Evolutionary conservation across 2,329 filamentous ascomycete species (phyloP).

Genomic region (Xylariaceae sp.): DNA sequence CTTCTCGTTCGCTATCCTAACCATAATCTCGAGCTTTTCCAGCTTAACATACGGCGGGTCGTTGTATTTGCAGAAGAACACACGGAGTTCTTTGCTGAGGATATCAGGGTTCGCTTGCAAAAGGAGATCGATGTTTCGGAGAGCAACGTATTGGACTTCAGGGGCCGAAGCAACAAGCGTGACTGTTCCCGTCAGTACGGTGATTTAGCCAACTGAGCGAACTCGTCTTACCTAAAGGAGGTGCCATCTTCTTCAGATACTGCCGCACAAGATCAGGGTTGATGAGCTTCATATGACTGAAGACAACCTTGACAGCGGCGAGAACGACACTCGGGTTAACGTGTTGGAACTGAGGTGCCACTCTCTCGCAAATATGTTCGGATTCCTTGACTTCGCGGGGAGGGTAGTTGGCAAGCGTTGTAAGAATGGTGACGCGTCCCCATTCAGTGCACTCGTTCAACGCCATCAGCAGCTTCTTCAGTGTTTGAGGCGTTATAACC

Average conservation of each 20-base stretch:
- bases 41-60: constrained; percentile 97
- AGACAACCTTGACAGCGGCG: constrained; percentile 96
- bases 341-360: constrained; percentile 95
- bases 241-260: constrained; percentile 98
- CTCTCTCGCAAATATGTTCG: constrained; percentile 95
- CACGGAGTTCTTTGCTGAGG: constrained; percentile 90
- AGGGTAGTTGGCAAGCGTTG: constrained; percentile 82
- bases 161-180: constrained; percentile 92
- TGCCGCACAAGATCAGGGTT: constrained; percentile 72
- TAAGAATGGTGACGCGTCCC: constrained; percentile 90
- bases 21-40: constrained; percentile 98
- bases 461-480: constrained; percentile 95
- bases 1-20: constrained; percentile 93
- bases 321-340: constrained; percentile 96
- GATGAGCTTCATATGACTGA: constrained; percentile 87
- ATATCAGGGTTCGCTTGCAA: constrained; percentile 96
- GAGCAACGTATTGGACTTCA: constrained; percentile 95
- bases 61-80: constrained; percentile 99
- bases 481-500: constrained; percentile 69
- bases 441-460: constrained; percentile 98
- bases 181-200: constrained; percentile 48
- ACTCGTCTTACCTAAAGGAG: constrained; percentile 66
- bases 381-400: constrained; percentile 88
- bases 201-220: not conserved
- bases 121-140: constrained; percentile 92